Base-by-base conservation (phyloP, 805 yeast genomes). In the Brettanomyces bruxellensis region DNA sequence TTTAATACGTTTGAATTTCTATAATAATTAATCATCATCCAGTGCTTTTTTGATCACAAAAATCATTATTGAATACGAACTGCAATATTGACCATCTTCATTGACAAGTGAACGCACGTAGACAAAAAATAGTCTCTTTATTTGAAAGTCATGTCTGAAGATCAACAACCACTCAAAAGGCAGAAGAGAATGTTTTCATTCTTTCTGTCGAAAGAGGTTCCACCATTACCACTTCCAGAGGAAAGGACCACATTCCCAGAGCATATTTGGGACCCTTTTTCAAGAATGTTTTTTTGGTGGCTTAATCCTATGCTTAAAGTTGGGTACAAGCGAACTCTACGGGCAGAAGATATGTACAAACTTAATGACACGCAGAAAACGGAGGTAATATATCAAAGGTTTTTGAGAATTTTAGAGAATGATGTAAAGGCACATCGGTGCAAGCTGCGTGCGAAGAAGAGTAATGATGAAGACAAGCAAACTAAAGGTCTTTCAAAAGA, bases 321-420 rank as follows among this genome's bases (percentile, higher is more conserved):
- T 6, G 93, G 95, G 5, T 85, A 85, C 61, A 81, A 78, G 60
- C 70, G 93, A 56, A 83, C 90, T 0, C 63, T 86, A 40, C 76
- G 75, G 39, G 79, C 83, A 2, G 72, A 75, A 42, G 93, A 86
- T 62, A 58, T 84, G 52, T 84, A 59, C 52, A 57, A 56, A 28
- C 59, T 78, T 50, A 73, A 72, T 22, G 67, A 69, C 1, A 64
- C 66, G 34, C 64, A 70, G 62, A 57, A 67, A 12, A 66, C 74
- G 36, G 76, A 76, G 28, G 53, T 53, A n/a, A 58, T 75, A 48
- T 67, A 69, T 46, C 53, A 45, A 1, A 55, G 49, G 28, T 79
- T 78, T 46, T 60, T 60, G 38, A 43, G 46, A 5, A 50, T 64
- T 44, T 58, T 75, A 50, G 57, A 62, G 4, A 51, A 46, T 3